phyloP scores from a whole-genome alignment of 352 stramenopile species.

The Globisporangium irregulare region DNA sequence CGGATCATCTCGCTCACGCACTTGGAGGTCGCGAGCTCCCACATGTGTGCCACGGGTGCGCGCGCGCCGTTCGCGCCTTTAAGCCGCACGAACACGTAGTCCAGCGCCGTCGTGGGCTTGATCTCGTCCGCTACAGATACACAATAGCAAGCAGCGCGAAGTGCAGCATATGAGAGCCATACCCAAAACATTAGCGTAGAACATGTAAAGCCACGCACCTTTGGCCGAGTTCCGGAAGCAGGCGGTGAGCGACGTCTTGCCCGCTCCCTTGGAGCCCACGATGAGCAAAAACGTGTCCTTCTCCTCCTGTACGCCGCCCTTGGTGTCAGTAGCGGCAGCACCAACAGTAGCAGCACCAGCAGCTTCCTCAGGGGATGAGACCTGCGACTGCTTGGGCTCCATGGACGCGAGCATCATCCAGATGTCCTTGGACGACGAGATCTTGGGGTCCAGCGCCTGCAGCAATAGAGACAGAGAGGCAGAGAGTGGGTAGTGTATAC shows the following conservation, averaged over 20 bases:
- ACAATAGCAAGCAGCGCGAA: neutral
- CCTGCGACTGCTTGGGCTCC: conserved; percentile 31
- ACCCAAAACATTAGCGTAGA: neutral
- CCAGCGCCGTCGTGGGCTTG: conserved; percentile 90
- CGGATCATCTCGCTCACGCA: conserved; percentile 83
- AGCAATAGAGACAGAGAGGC: neutral
- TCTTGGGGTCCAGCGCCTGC: conserved; percentile 14
- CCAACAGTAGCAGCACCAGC: neutral
- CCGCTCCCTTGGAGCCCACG: conserved; percentile 58
- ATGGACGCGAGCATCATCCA: conserved; percentile 64
- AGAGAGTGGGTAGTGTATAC: neutral
- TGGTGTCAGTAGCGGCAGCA: conserved; percentile 15
- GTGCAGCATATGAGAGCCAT: too few species aligned
- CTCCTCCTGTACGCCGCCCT: conserved; percentile 33
- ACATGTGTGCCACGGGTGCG: conserved; percentile 83
- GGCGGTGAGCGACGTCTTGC: conserved; percentile 81
- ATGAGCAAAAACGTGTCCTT: conserved; percentile 74
- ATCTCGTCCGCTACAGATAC: conserved; percentile 55
- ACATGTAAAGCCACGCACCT: conserved; percentile 11
- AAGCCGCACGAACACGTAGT: conserved; percentile 87
- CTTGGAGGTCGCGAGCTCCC: conserved; percentile 86
- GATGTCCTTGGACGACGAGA: conserved; percentile 56
- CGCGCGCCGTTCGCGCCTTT: conserved; percentile 36
- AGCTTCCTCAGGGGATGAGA: conserved; percentile 17
- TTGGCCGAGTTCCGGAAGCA: conserved; percentile 67